Evolutionary conservation across 2,329 filamentous ascomycete species (phyloP), one percentile per base, ranked within the genome.

Genomic region (Fusarium albidum): DNA sequence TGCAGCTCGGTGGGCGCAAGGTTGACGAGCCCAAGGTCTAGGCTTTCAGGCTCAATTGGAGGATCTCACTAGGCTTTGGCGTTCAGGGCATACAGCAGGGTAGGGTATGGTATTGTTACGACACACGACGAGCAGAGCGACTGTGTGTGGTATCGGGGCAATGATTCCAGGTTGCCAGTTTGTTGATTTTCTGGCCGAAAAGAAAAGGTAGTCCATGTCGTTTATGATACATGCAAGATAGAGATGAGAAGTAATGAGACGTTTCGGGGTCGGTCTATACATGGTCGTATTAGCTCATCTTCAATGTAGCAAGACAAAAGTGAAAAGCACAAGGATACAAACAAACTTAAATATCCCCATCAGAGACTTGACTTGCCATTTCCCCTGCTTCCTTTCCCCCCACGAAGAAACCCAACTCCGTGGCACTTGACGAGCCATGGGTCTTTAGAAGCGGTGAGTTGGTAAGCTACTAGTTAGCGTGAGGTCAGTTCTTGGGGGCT

Each of bases 1-100:
- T 85, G 73, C 71, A 75, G 27, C 71, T 85, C 6, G 77, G 75
- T 3, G 75, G 69, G 3, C 61, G 63, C 28, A 72, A 70, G 57
- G 53, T 41, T 31, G 54, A 65, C 12, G 58, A 64, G 48, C 59
- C 50, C 17, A 68, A 67, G 54, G 64, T 52, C 52, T 68, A 55
- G 53, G 41, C 11, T 43, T 40, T 50, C 4, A 21, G 21, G 21
- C 21, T 37, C n/a, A 13, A 35, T 15, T 15, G n/a, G 8, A 33
- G 33, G 21, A 37, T 40, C 49, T 26, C 34, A 27, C 14, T n/a
- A 38, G 50, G 44, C 40, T 53, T 28, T 52, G 61, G 65, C 64
- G 60, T 67, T 66, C 35, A n/a, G 25, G 49, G 50, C 21, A 55
- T 57, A 55, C n/a, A 41, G 50, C 33, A 14, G 33, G 40, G 32